Evolutionary conservation across 257 asterid genomes (phyloP).

Genomic region (Solanum clarkiae): DNA sequence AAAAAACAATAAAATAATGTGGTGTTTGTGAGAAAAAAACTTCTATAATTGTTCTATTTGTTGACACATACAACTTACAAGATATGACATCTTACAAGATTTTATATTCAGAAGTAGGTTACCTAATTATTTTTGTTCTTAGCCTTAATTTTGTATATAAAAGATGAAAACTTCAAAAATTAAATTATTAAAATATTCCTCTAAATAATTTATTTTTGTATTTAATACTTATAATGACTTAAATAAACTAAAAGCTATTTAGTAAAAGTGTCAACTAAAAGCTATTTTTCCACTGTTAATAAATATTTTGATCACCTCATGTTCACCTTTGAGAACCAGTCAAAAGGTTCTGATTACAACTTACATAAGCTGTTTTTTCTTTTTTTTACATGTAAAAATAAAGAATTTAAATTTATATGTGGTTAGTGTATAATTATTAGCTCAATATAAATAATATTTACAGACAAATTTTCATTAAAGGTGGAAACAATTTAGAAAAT

Average conservation of each 20-base stretch:
- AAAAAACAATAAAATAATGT: too few relatives aligned
- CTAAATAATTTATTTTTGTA: not conserved
- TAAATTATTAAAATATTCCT: not conserved
- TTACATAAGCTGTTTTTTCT: not conserved
- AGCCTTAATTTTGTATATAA: not conserved
- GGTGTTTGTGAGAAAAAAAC: too few relatives aligned
- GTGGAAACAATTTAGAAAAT: too few relatives aligned
- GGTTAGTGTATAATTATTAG: not conserved
- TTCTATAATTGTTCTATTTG: not conserved
- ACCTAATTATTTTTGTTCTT: not conserved
- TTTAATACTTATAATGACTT: not conserved
- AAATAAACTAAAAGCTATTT: not conserved
- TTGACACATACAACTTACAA: not conserved
- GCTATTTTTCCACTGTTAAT: not conserved
- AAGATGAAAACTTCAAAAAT: not conserved
- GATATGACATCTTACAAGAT: not conserved
- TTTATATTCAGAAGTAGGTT: not conserved
- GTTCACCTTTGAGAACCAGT: not conserved
- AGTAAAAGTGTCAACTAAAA: not conserved
- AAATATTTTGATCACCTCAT: not conserved
- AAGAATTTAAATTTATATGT: not conserved
- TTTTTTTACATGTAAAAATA: not conserved
- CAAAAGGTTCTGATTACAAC: not conserved
- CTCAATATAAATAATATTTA: not conserved
- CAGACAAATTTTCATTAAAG: not conserved